Evolutionary conservation across 495 filamentous ascomycete genomes (phyloP), one percentile per base, ranked within the genome.

Genomic region (Penicillium salamii): DNA sequence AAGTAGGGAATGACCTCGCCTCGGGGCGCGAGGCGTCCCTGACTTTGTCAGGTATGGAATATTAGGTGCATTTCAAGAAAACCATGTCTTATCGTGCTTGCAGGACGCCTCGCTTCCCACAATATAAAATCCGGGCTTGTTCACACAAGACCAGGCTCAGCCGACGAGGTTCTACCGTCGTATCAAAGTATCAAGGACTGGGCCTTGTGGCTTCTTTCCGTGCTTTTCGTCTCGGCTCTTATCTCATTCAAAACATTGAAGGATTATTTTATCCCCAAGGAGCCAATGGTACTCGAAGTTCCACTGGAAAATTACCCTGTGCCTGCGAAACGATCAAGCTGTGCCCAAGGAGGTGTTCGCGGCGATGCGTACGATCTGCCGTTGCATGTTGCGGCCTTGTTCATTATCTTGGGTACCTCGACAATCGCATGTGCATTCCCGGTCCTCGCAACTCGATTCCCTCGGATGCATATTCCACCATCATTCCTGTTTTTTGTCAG

Each of bases 321-420:
- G 17, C 41, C 50, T n/a, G 32, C 28, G 0, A 58, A 57, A 39
- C 52, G 65, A 45, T 56, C 59, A 33, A 56, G 47, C 17, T 68
- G 65, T 42, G 63, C 52, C 6, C 37, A 53, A 8, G 61, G 65
- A 12, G 65, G 62, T 24, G 61, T 62, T 21, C 39, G 50, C 13
- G 46, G 55, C 19, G 47, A 42, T 42, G 46, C 43, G 5, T 87
- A 86, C 55, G 75, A 86, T 57, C 79, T 76, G 1, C 68, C 78
- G 0, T 55, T 86, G 15, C 87, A 89, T 53, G 80, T 89, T 38
- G 78, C 79, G 49, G 87, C 85, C 8, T 68, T 90, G 33, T 74
- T 90, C 53, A 65, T 90, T 32, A 85, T 90, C 38, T 67, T 89
- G 12, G 59, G 64, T 1, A 67, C 87, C 18, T 89, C 86, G 55